phyloP scores from a whole-genome alignment of 2,329 filamentous ascomycete genomes.

The Aplosporella prunicola region DNA sequence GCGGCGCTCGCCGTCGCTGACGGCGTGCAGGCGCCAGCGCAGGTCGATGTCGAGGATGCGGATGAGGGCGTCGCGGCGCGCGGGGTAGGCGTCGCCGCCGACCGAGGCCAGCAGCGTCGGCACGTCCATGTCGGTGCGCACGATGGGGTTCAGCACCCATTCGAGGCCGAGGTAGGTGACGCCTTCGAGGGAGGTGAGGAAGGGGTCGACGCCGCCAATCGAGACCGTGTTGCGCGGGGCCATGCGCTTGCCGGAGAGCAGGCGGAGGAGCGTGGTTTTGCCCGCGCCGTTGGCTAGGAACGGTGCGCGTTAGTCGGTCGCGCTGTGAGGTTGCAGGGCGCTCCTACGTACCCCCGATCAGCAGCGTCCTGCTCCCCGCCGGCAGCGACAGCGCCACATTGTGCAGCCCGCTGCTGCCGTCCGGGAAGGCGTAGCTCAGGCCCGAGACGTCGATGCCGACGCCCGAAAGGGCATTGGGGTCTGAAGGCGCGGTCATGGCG shows the following conservation, averaged over 20 bases:
- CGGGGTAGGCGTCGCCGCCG: conserved; percentile 74
- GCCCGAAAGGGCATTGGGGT: too few relatives aligned
- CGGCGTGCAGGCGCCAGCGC: conserved; percentile 89
- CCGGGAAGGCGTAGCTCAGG: conserved; percentile 82
- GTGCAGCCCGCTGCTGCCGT: conserved; percentile 68
- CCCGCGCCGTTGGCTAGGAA: conserved; percentile 76
- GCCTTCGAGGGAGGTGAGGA: conserved; percentile 79
- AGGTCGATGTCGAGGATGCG: conserved; percentile 84
- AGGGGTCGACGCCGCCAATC: conserved; percentile 80
- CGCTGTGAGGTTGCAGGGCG: background rate
- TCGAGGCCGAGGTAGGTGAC: conserved; percentile 96
- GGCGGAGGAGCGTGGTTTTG: conserved; percentile 90
- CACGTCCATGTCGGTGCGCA: conserved; percentile 89
- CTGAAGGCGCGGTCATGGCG: too few relatives aligned
- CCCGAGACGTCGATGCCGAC: conserved; percentile 63
- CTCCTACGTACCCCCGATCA: conserved; percentile 75
- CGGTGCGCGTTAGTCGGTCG: conserved; percentile 3
- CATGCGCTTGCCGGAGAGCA: conserved; percentile 90
- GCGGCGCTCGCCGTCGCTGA: conserved; percentile 83
- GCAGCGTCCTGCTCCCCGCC: conserved; percentile 71
- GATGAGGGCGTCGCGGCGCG: conserved; percentile 77
- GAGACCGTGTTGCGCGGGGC: conserved; percentile 65
- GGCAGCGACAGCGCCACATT: conserved; percentile 70
- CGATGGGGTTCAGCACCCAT: conserved; percentile 96
- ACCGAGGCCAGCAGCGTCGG: conserved; percentile 74